A percentile compares a stretch with the other conserved stretches of the same genome.
These are phyloP conservation scores for Neocatenulostroma microsporum DNA, from an alignment of 2,329 filamentous ascomycete genomes.

Conservation along the genomic window DNA sequence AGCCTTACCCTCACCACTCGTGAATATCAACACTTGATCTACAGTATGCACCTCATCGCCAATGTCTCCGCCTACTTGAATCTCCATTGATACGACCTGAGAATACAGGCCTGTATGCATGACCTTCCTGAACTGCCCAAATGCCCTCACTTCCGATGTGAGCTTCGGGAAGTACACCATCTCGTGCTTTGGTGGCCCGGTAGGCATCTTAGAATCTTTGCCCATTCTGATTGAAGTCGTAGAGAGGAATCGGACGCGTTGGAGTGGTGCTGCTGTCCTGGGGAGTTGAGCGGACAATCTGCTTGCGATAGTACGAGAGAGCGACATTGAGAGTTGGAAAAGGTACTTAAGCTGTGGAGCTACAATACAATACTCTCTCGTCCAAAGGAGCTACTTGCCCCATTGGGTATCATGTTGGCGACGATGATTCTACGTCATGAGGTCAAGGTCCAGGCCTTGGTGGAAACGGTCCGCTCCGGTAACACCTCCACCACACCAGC, in stretches of 20 bases:
- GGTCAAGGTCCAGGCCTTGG: too few relatives aligned
- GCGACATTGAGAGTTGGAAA: conserved; percentile 1
- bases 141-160: conserved; percentile 47
- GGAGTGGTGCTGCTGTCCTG: neutral
- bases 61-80: conserved; percentile 57
- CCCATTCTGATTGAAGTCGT: conserved; percentile 19
- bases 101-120: conserved; percentile 56
- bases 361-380: too few relatives aligned
- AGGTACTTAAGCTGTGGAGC: neutral
- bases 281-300: conserved; percentile 1
- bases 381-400: conserved; percentile 4
- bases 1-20: conserved; percentile 50
- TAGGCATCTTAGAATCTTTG: conserved; percentile 29
- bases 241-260: conserved; percentile 12
- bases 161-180: conserved; percentile 57
- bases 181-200: conserved; percentile 33
- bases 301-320: conserved; percentile 3
- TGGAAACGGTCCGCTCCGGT: too few relatives aligned
- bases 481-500: too few relatives aligned
- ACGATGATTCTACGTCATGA: too few relatives aligned
- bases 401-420: neutral
- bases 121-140: conserved; percentile 53
- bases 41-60: conserved; percentile 61
- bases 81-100: conserved; percentile 58
- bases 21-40: conserved; percentile 59